Evolutionary conservation across 1,284 basidiomycete genomes (phyloP).

Genomic region (Malassezia obtusa): DNA sequence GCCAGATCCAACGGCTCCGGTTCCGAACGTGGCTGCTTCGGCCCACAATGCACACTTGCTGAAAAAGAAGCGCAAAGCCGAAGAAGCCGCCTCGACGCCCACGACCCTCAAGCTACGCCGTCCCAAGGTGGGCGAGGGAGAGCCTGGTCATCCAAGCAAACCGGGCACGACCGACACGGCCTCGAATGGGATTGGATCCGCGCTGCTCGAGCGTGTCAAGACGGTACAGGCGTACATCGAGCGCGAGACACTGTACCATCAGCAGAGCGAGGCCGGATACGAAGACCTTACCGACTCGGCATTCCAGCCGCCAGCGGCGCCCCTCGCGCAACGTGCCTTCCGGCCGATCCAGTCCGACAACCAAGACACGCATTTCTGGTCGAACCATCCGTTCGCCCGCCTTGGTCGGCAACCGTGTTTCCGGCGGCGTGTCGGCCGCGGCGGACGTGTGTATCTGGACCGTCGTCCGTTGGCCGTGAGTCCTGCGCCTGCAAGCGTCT

Average conservation of each 20-base stretch:
- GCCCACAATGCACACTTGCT: conserved; percentile 20
- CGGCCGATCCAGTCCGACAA: conserved; percentile 40
- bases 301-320: conserved; percentile 37
- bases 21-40: not conserved
- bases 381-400: conserved; percentile 20
- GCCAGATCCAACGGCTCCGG: conserved; percentile 20
- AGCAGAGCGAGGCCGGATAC: conserved; percentile 37
- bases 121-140: conserved; percentile 24
- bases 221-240: conserved; percentile 44
- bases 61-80: conserved; percentile 41
- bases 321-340: conserved; percentile 32
- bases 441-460: conserved; percentile 44
- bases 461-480: conserved; percentile 38
- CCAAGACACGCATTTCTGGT: conserved; percentile 16
- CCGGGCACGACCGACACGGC: not conserved
- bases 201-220: conserved; percentile 39
- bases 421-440: conserved; percentile 41
- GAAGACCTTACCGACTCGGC: conserved; percentile 43
- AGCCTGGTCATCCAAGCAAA: conserved; percentile 16
- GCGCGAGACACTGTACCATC: conserved; percentile 33
- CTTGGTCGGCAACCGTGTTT: conserved; percentile 44
- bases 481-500: conserved; percentile 36
- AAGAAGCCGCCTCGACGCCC: conserved; percentile 22
- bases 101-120: conserved; percentile 28
- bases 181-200: conserved; percentile 58